Base-by-base conservation (phyloP, 2,329 filamentous ascomycete species). In the Boeremia exigua region DNA sequence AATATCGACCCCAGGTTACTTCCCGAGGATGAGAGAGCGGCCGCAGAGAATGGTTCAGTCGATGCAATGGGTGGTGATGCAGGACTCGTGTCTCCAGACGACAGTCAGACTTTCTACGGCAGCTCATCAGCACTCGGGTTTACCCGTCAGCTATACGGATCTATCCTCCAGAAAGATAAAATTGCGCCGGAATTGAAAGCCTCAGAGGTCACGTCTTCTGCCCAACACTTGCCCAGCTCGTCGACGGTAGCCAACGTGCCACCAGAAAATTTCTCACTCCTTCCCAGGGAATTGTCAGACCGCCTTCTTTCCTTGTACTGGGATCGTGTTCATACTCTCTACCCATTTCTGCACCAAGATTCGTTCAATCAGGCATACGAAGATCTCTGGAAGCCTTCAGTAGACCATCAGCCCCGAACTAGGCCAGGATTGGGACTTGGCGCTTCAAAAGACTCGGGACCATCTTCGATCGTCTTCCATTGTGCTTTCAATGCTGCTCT, bases 61-160 rank as follows among this genome's bases (percentile, higher is more conserved):
- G 54, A 57, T 34, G 54, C 54, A 11, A 57, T 57, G 54, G 54
- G 54, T 14, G 54, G 48, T 8, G 46, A 45, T 39, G 46, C 48
- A 12, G 48, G 44, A 3, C 15, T 25, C 10, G 39, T 14, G 8
- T 28, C 27, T 27, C 32, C 29, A 7, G 29, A 46, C n/a, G 32
- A 37, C 25, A 42, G 43, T 23, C 47, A 48, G 10, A 46, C 43
- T 3, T 56, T 56, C 19, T 56, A 58, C 17, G 56, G 56, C 8
- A 54, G 50, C 47, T 58, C 56, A 11, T 58, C 56, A 27, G 51
- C 51, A 15, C 50, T 44, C 33, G 53, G 34, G 1, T 58, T 58
- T 28, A 51, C 47, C 4, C 56, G 51, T 25, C 56, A 58, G 39
- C 39, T 58, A 40, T 58, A 58, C 12, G 48, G 46, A 4, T 19